Base-by-base conservation (phyloP, 176 grass and related monocot species). In the Chloris gayana region DNA sequence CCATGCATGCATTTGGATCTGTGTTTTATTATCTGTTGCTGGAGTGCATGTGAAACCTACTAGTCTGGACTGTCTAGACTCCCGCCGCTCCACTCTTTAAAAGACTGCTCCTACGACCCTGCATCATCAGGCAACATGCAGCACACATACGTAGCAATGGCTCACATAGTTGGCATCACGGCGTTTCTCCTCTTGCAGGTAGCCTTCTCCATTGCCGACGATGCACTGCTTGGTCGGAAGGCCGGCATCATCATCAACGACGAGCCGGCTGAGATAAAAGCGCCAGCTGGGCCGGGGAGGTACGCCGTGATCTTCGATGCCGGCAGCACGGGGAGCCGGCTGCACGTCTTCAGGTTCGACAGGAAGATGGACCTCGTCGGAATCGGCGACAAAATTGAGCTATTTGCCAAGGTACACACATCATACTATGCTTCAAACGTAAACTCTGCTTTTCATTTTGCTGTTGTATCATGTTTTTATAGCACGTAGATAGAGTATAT, bases 241-340 rank as follows among this genome's bases (percentile, higher is more conserved):
- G 66, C 18, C 29, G 31, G 59, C 22, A 12, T 31, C 69, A 2
- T 35, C 37, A 12, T 31, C 69, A 2, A 26, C 37, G 9, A 17
- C 51, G 47, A 50, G 14, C 13, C 13, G 14, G 15, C 13, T 3
- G 46, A 49, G 46, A 49, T 17, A n/a, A 15, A 4, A 0, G 3
- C n/a, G 10, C 9, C 22, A 24, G 47, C 72, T 57, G 51, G 15
- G 39, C 4, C 33, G 19, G 72, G 14, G 73, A 76, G 41, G 53
- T 86, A 81, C 47, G 77, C 62, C 47, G 77, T 86, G 2, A 80
- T 81, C 59, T 86, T 81, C n/a, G 77, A 81, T 45, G 69, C 84
- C 84, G 84, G 84, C 4, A 86, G 84, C 76, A 86, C 84, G 3
- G 84, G 76, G 26, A 86, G 69, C 77, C 56, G 84, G 27, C 59